Evolutionary conservation across 1,284 basidiomycete genomes (phyloP).

Genomic region (Fomitiporia mediterranea): DNA sequence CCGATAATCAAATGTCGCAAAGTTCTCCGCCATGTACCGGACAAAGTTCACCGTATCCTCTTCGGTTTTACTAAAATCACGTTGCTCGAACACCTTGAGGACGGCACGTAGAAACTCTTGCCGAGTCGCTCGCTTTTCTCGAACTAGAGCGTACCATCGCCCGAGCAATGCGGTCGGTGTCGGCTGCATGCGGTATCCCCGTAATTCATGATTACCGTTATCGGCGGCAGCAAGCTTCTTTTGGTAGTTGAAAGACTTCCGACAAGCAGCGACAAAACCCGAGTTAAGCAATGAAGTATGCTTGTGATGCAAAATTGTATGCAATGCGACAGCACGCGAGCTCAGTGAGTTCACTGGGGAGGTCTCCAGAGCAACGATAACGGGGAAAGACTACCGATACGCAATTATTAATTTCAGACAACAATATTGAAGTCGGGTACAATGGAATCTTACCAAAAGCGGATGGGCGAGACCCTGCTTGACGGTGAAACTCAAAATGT

Average conservation of each 20-base stretch:
- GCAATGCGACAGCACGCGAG: constrained; percentile 75
- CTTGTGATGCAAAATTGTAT: constrained; percentile 81
- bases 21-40: constrained; percentile 92
- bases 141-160: constrained; percentile 86
- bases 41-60: constrained; percentile 77
- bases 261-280: constrained; percentile 76
- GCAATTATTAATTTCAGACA: constrained; percentile 5
- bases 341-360: constrained; percentile 60
- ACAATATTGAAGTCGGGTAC: neutral
- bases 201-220: neutral
- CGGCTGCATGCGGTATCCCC: constrained; percentile 61
- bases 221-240: constrained; percentile 42
- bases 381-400: constrained; percentile 72
- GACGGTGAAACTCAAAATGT: constrained; percentile 88
- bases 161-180: constrained; percentile 71
- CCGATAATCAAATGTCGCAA: constrained; percentile 90
- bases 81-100: constrained; percentile 75
- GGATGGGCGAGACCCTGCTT: constrained; percentile 96
- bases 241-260: constrained; percentile 82
- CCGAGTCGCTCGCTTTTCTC: constrained; percentile 81
- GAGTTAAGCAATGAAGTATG: constrained; percentile 88
- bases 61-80: constrained; percentile 39
- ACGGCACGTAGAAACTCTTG: constrained; percentile 86
- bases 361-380: constrained; percentile 92
- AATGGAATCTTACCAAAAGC: constrained; percentile 54